These are phyloP conservation scores for Trichoderma virens DNA, from an alignment of 495 filamentous ascomycete species.

Conservation along the genomic window DNA sequence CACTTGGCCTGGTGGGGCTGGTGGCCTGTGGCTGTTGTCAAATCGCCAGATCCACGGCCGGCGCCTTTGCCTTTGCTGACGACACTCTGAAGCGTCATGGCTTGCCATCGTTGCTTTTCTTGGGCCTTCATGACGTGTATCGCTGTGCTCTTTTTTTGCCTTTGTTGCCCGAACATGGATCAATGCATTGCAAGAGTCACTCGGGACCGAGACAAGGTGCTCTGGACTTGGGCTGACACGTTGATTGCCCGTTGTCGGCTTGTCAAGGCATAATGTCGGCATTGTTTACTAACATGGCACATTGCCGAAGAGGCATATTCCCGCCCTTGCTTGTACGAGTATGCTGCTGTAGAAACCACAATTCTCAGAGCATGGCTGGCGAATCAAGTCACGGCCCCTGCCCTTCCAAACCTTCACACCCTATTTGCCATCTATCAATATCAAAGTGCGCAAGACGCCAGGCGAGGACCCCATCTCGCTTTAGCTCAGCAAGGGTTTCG, in stretches of 20 bases:
- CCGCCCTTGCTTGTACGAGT: neutral
- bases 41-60: neutral
- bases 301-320: neutral
- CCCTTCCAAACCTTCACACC: neutral
- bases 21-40: neutral
- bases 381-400: neutral
- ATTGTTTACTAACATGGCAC: neutral
- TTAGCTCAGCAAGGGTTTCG: slow-evolving; percentile 5
- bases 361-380: neutral
- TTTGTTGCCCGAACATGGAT: no score
- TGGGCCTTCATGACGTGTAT: neutral
- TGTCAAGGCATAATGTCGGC: neutral
- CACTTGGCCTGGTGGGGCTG: neutral
- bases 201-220: no score
- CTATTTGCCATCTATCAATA: neutral
- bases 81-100: neutral
- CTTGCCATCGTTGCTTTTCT: no score
- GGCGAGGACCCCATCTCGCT: neutral
- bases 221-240: neutral
- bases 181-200: no score
- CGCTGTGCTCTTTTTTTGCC: neutral
- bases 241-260: neutral
- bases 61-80: neutral
- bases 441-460: neutral
- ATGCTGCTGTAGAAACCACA: neutral